Evolutionary conservation across 495 filamentous ascomycete species (phyloP), one percentile per base, ranked within the genome.

Genomic region (Astrothelium macrocarpum): DNA sequence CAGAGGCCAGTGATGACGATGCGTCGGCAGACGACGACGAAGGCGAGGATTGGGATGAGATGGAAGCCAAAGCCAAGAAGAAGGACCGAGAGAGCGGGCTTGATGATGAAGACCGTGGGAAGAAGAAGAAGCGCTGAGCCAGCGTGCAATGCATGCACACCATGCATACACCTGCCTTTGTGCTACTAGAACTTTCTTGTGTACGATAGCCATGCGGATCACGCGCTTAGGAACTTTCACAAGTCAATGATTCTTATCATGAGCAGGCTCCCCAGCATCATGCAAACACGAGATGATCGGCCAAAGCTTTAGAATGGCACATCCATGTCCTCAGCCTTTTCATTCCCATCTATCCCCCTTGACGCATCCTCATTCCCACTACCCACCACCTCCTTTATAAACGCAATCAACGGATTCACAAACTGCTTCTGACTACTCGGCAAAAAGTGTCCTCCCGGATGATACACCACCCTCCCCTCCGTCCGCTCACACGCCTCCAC

Each of bases 371-470:
- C 67, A 61, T 78, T 66, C 25, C 45, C 62, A 20, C 65, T 65
- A n/a, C 67, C 79, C 70, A 84, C 70, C 64, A 78, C 78, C 66
- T 86, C 83, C 74, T 77, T 81, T 31, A 97, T 81, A 76, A 96
- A 98, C 31, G 79, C 82, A 43, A 86, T 84, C 59, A 93, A 74
- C 56, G 82, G 85, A 77, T 85, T 84, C 43, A 88, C 83, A 82
- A 87, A 96, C 65, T 89, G 85, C 76, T 87, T 87, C 68, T 84
- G 82, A 60, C 88, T 74, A 60, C 73, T 84, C 0, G 94, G 94
- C 70, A 98, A 78, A 71, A 93, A 95, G 74, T 98, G 94, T 0
- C 94, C 93, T 16, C 94, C 94, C 1, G 94, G 93, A 78, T 97
- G 94, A 68, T 82, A 85, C 43, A 95, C 81, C 34, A 91, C 85